phyloP scores from a whole-genome alignment of 805 yeast species.

The Barnettozyma wickerhamii region DNA sequence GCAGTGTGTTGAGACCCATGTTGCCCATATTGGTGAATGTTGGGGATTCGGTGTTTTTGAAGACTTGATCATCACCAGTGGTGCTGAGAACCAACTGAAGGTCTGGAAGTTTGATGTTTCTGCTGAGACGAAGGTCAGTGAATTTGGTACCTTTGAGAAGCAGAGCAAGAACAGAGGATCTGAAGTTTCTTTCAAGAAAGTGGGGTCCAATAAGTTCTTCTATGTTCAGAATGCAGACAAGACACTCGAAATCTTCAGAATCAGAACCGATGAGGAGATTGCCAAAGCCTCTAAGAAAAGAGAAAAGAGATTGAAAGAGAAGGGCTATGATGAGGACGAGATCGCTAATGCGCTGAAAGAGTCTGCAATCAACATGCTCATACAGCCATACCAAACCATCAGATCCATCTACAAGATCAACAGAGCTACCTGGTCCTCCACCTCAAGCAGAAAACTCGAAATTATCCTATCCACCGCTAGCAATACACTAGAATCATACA shows the following conservation, averaged over 20 bases:
- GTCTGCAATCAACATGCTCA: slow-evolving; percentile 48
- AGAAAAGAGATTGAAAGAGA: slow-evolving; percentile 71
- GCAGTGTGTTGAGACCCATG: slow-evolving; percentile 91
- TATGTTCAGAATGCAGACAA: slow-evolving; percentile 76
- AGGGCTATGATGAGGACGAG: slow-evolving; percentile 60
- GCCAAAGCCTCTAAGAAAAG: slow-evolving; percentile 72
- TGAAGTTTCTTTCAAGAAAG: slow-evolving; percentile 46
- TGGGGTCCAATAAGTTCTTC: slow-evolving; percentile 42
- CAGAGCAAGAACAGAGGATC: slow-evolving; percentile 71
- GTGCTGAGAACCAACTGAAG: slow-evolving; percentile 77
- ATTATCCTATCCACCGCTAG: slow-evolving; percentile 62
- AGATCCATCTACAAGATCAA: slow-evolving; percentile 63
- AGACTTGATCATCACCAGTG: slow-evolving; percentile 57
- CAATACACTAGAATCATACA: slow-evolving; percentile 71
- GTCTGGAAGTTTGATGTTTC: slow-evolving; percentile 71
- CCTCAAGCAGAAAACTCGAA: slow-evolving; percentile 47
- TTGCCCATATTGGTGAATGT: slow-evolving; percentile 91
- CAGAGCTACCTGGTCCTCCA: slow-evolving; percentile 59
- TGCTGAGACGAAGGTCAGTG: slow-evolving; percentile 41
- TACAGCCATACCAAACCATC: slow-evolving; percentile 65
- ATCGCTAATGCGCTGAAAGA: slow-evolving; percentile 44
- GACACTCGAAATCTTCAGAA: slow-evolving; percentile 73
- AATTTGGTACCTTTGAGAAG: slow-evolving; percentile 66
- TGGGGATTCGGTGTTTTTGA: slow-evolving; percentile 66
- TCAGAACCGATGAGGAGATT: slow-evolving; percentile 73